Evolutionary conservation across 495 filamentous ascomycete genomes (phyloP), one percentile per base, ranked within the genome.

Genomic region (Lasiosphaeria miniovina): DNA sequence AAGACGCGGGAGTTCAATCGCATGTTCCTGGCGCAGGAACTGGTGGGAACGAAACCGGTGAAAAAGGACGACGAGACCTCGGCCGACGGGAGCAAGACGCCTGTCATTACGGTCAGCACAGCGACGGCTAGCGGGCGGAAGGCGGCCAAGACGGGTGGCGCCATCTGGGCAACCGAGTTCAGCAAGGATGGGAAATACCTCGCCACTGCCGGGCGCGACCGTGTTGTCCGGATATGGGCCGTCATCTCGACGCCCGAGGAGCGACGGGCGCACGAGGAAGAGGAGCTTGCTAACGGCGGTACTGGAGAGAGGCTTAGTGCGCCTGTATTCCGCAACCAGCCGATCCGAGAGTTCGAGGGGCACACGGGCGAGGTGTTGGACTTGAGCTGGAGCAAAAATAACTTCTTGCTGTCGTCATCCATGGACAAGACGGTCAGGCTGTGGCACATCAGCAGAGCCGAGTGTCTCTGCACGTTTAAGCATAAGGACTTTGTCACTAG

Each of bases 331-430:
- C 84, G 85, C 65, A 77, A 82, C 15, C 87, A 88, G 67, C 90
- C 92, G 1, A 66, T 89, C 5, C 83, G 86, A 54, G 88, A 94
- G 66, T 96, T 94, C 67, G 76, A 84, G 56, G 93, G 92, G 0
- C 94, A 99, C 68, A 90, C 85, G 0, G 88, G 88, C 6, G 92
- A 93, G 68, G 85, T 99, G 5, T 75, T 99, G 63, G 93, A 96
- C 67, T 67, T 99, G 40, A 96, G 90, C 71, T 99, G 94, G 93
- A 96, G 91, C 77, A 99, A 98, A 82, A 99, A 99, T 68, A 96
- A 96, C 65, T 99, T 99, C 64, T 77, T 99, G 54, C 82, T 99
- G 35, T 96, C 93, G 34, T 96, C 93, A 0, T 96, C 92, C 0
- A 98, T 96, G 91, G 94, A 99, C 72, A 97, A 96, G 75, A 98